Evolutionary conservation across 345 rosid genomes (phyloP), one percentile per base, ranked within the genome.

Genomic region (Arabidopsis suecica): DNA sequence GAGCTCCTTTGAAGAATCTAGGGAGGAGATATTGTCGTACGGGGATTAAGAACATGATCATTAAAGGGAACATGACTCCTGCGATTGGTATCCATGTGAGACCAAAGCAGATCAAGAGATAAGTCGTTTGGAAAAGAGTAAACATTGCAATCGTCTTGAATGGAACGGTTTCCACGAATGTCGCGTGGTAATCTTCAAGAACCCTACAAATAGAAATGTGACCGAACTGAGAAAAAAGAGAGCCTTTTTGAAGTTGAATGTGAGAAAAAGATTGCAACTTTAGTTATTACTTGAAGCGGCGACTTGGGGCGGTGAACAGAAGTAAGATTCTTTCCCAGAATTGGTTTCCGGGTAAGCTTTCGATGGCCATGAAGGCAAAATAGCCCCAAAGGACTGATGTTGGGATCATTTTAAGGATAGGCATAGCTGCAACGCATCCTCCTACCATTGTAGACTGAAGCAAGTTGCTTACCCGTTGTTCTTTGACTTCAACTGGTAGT

Each of bases 311-410:
- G 30, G 96, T 88, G 83, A 94, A 91, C 59, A 94, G 95, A 83
- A 91, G 80, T 65, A 94, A 73, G 79, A 91, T 88, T 79, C 98
- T 87, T 89, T 91, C 98, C 98, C 98, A 91, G 32, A 90, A 91
- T 65, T 94, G 98, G 79, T 94, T 94, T 57, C 97, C 98, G 0
- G 98, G 98, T 83, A 94, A 86, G 85, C 93, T 94, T 67, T 94
- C 98, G 23, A 90, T 90, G 30, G 98, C 98, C 98, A 94, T 94
- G 82, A 87, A 94, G 54, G 98, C 98, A 74, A 94, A 94, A 79
- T 94, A 94, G n/a, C 98, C 98, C 98, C 98, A 93, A 42, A 93
- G 96, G 66, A 93, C 98, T 54, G 97, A 91, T 60, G 97, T 85
- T 33, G 98, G 98, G 81, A 94, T 94, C 89, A 82, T 91, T 84